Evolutionary conservation across 306 rosid genomes (phyloP).

Genomic region (Dryas alaskensis): DNA sequence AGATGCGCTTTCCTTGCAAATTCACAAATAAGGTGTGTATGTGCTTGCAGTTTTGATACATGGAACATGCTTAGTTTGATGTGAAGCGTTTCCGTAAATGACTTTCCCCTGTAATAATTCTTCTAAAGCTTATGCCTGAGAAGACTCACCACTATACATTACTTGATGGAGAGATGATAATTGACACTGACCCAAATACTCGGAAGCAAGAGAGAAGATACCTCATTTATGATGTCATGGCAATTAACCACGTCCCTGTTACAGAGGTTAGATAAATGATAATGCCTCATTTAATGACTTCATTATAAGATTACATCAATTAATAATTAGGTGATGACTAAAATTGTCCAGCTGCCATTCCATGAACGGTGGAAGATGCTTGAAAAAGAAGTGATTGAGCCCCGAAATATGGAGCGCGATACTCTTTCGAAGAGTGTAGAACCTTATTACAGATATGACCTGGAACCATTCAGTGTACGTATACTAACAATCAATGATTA

Average conservation of each 20-base stretch:
- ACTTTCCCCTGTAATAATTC: slow-evolving; percentile 32
- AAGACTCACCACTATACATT: slow-evolving; percentile 79
- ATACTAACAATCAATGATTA: slow-evolving; percentile 14
- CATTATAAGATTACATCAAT: not conserved
- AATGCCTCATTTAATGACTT: not conserved
- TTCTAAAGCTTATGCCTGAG: slow-evolving; percentile 55
- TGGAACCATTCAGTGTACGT: slow-evolving; percentile 91
- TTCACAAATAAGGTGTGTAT: slow-evolving; percentile 61
- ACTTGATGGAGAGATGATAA: slow-evolving; percentile 97
- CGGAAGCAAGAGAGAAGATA: slow-evolving; percentile 91
- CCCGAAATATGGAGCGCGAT: slow-evolving; percentile 76
- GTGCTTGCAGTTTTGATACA: slow-evolving; percentile 14
- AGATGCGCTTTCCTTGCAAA: slow-evolving; percentile 95
- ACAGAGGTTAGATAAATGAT: slow-evolving; percentile 55
- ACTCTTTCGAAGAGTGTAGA: slow-evolving; percentile 48
- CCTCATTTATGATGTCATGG: slow-evolving; percentile 89
- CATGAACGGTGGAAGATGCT: slow-evolving; percentile 96
- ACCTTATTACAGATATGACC: slow-evolving; percentile 79
- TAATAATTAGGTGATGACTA: not conserved
- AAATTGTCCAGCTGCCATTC: slow-evolving; percentile 78
- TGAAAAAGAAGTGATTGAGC: slow-evolving; percentile 95
- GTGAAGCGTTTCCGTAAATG: not conserved
- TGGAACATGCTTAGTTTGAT: not conserved
- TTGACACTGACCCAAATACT: slow-evolving; percentile 81
- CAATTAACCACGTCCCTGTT: slow-evolving; percentile 58